Conservation (phyloP, 108 stramenopile genomes). For the Stephanodiscus triporus region DNA sequence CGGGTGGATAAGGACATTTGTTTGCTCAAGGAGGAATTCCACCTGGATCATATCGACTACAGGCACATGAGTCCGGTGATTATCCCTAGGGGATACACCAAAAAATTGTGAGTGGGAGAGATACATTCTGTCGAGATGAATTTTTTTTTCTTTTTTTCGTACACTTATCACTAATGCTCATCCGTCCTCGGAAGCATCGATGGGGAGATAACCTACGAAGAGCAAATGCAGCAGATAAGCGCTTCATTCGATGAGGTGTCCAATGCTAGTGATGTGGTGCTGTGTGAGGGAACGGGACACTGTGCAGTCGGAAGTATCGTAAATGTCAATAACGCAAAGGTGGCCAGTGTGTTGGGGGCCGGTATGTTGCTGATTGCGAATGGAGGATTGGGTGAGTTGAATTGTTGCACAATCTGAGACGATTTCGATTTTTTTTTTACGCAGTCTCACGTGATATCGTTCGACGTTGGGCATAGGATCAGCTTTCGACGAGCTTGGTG, state of each 20-base stretch:
- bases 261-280: slow-evolving; percentile 62
- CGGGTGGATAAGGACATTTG: slow-evolving; percentile 94
- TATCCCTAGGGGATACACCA: slow-evolving; percentile 94
- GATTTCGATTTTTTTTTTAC: background rate
- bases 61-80: slow-evolving; percentile 94
- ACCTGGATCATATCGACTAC: slow-evolving; percentile 88
- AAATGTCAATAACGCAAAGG: slow-evolving; percentile 92
- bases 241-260: slow-evolving; percentile 64
- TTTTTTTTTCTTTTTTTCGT: background rate
- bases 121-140: background rate
- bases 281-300: slow-evolving; percentile 97
- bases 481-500: slow-evolving; percentile 92
- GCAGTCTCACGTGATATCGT: background rate
- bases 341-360: slow-evolving; percentile 85
- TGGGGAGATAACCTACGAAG: slow-evolving; percentile 69
- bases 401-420: background rate
- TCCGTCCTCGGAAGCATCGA: slow-evolving; percentile 55
- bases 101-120: slow-evolving; percentile 50
- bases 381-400: slow-evolving; percentile 84
- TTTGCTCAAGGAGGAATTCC: slow-evolving; percentile 88
- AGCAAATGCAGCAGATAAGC: slow-evolving; percentile 66
- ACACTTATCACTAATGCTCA: background rate
- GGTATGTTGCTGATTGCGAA: slow-evolving; percentile 92
- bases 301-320: slow-evolving; percentile 97
- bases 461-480: slow-evolving; percentile 42